phyloP scores from a whole-genome alignment of 2,329 filamentous ascomycete genomes.

The Trichophyton mentagrophytes region DNA sequence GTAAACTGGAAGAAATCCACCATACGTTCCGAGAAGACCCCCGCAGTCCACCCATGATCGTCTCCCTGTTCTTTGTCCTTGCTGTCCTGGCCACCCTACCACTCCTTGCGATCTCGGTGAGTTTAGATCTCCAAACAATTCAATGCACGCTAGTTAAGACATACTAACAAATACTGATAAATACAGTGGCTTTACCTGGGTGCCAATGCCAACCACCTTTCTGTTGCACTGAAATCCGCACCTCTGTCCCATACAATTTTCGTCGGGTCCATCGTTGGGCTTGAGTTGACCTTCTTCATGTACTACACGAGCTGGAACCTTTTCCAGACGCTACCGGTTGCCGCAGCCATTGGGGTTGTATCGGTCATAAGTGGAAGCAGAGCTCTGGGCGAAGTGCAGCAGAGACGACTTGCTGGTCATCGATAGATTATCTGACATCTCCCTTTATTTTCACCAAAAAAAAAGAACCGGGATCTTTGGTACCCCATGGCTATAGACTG shows the following conservation, averaged over 20 bases:
- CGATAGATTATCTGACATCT: conserved; percentile 28
- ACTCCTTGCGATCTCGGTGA: conserved; percentile 55
- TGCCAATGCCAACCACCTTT: conserved; percentile 66
- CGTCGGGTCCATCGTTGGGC: conserved; percentile 70
- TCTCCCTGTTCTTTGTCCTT: conserved; percentile 65
- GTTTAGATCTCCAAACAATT: conserved; percentile 17
- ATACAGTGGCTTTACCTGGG: conserved; percentile 66
- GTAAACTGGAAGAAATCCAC: conserved; percentile 70
- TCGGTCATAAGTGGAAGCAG: conserved; percentile 79
- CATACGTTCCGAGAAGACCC: conserved; percentile 79
- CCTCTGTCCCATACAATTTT: conserved; percentile 75
- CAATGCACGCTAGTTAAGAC: background rate
- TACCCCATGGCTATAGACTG: background rate
- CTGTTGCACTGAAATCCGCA: conserved; percentile 60
- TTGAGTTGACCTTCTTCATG: conserved; percentile 86
- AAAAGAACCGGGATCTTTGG: background rate
- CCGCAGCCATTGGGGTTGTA: conserved; percentile 53
- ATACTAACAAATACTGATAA: conserved; percentile 8
- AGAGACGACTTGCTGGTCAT: conserved; percentile 63
- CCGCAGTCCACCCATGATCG: conserved; percentile 63
- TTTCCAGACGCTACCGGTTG: conserved; percentile 72
- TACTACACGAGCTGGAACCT: conserved; percentile 91
- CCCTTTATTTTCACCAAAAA: background rate
- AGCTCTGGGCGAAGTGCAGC: conserved; percentile 85
- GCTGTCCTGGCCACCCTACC: conserved; percentile 64